Evolutionary conservation across 169 alveolate genomes (phyloP).

Genomic region (Babesia bovis): DNA sequence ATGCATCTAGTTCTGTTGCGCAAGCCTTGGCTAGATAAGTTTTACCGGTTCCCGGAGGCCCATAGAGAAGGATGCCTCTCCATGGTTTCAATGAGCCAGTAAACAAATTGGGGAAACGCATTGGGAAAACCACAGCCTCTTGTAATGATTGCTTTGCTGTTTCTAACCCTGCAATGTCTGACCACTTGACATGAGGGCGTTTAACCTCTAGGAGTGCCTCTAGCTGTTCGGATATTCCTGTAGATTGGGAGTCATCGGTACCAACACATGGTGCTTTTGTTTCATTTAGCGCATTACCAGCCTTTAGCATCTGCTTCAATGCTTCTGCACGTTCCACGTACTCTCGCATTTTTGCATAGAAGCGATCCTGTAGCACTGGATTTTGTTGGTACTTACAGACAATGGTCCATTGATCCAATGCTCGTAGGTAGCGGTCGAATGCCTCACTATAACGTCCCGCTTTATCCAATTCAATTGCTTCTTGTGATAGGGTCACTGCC

Average conservation of each 20-base stretch:
- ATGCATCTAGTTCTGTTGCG: conserved; percentile 96
- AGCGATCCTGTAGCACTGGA: conserved; percentile 67
- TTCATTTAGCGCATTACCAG: neutral
- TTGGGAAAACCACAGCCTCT: conserved; percentile 95
- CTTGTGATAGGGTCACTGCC: conserved; percentile 55
- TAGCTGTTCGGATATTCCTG: conserved; percentile 43
- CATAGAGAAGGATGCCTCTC: conserved; percentile 71
- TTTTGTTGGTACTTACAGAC: conserved; percentile 71
- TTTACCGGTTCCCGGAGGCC: conserved; percentile 99
- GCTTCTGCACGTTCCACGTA: conserved; percentile 74
- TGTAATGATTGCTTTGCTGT: conserved; percentile 89
- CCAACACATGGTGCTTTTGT: neutral
- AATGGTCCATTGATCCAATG: conserved; percentile 58
- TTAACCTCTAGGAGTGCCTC: conserved; percentile 46
- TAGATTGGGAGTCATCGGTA: neutral
- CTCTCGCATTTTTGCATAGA: conserved; percentile 71
- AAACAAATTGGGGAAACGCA: conserved; percentile 92
- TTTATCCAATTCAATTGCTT: conserved; percentile 51
- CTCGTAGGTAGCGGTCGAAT: conserved; percentile 49
- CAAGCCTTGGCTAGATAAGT: conserved; percentile 98
- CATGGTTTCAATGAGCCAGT: conserved; percentile 89
- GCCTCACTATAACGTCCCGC: conserved; percentile 38
- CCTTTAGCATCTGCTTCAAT: conserved; percentile 54
- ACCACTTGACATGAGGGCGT: conserved; percentile 90
- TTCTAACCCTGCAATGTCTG: conserved; percentile 92